phyloP scores from a whole-genome alignment of 108 stramenopile genomes.

The Skeletonema marinoi region DNA sequence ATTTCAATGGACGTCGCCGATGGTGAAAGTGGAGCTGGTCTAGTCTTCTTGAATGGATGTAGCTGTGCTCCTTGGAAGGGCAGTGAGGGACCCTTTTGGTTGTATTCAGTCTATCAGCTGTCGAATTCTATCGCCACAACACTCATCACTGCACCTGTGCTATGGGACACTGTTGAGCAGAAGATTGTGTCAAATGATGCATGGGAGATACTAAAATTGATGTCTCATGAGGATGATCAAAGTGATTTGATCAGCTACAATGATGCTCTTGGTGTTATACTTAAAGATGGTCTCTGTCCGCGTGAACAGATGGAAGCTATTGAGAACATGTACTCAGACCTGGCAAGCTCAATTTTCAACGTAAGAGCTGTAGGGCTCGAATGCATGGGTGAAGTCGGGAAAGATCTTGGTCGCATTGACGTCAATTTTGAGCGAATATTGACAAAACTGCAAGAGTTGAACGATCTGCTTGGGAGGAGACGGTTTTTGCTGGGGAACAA shows the following conservation, averaged over 20 bases:
- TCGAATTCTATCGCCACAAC: not conserved
- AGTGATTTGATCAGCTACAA: not conserved
- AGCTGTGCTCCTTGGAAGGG: conserved; percentile 14
- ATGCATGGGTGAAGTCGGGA: not conserved
- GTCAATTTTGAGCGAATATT: not conserved
- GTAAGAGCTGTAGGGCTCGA: not conserved
- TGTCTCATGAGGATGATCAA: not conserved
- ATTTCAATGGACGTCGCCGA: conserved; percentile 20
- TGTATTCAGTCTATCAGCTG: conserved; percentile 23
- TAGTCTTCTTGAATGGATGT: conserved; percentile 13
- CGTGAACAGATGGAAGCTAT: not conserved
- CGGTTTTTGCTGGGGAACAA: not conserved
- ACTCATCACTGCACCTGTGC: conserved; percentile 10
- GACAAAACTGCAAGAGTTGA: conserved; percentile 1
- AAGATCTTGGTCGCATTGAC: not conserved
- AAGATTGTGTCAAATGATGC: conserved; percentile 18
- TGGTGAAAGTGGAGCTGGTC: conserved; percentile 23
- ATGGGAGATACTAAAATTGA: conserved; percentile 15
- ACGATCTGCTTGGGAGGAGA: not conserved
- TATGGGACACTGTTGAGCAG: conserved; percentile 14
- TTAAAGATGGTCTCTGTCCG: not conserved
- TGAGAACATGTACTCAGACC: not conserved
- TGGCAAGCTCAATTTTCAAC: not conserved
- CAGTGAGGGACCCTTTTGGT: conserved; percentile 10
- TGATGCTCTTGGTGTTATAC: not conserved